Conservation (phyloP, 495 filamentous ascomycete genomes). For the Aspergillus bertholletiae region DNA sequence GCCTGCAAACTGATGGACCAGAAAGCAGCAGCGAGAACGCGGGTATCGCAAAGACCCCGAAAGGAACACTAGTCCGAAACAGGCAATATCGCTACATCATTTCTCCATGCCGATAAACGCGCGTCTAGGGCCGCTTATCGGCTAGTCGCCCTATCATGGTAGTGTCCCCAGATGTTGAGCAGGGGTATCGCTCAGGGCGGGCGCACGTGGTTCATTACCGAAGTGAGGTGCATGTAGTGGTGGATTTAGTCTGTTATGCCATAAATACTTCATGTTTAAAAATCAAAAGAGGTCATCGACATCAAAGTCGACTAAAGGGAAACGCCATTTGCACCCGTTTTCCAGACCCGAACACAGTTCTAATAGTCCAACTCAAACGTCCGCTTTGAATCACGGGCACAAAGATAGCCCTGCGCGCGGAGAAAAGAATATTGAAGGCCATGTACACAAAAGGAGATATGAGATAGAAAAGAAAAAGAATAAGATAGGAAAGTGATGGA, state of each 20-base stretch:
- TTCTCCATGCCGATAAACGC: slow-evolving; percentile 26
- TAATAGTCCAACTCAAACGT: slow-evolving; percentile 43
- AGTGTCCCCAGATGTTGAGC: not conserved
- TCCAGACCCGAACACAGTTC: slow-evolving; percentile 48
- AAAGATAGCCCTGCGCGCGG: slow-evolving; percentile 21
- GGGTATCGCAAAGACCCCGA: slow-evolving; percentile 46
- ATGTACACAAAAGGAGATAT: slow-evolving; percentile 44
- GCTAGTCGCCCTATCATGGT: slow-evolving; percentile 3
- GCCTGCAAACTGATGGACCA: slow-evolving; percentile 25
- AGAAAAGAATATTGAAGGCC: slow-evolving; percentile 42
- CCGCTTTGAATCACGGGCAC: slow-evolving; percentile 27
- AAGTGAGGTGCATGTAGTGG: not conserved
- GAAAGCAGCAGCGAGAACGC: slow-evolving; percentile 30
- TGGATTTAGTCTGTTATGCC: slow-evolving; percentile 16
- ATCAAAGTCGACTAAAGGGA: slow-evolving; percentile 33
- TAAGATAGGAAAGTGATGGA: slow-evolving; percentile 13
- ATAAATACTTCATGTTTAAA: slow-evolving; percentile 25
- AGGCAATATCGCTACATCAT: slow-evolving; percentile 27
- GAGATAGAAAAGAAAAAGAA: slow-evolving; percentile 22
- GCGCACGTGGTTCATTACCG: slow-evolving; percentile 7
- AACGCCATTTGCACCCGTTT: slow-evolving; percentile 51
- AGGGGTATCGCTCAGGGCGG: not conserved
- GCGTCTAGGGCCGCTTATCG: slow-evolving; percentile 6
- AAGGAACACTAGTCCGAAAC: slow-evolving; percentile 35
- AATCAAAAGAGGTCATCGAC: slow-evolving; percentile 32